Evolutionary conservation across 108 stramenopile genomes (phyloP), one percentile per base, ranked within the genome.

Genomic region (Fragilaria crotonensis): DNA sequence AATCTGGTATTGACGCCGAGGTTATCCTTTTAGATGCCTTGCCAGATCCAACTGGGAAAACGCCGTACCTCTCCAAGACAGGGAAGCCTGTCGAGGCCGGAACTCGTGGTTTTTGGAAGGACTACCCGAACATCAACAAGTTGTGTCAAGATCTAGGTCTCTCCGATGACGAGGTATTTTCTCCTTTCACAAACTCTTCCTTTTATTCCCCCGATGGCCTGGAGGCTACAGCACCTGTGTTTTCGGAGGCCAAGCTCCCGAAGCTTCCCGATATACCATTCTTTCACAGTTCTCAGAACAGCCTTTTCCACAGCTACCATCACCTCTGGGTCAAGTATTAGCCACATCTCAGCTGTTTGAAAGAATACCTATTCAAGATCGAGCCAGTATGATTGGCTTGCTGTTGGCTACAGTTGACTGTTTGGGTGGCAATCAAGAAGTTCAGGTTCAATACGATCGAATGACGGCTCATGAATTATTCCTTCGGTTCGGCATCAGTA

Each of bases 151-250:
- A 68, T 22, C 58, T 95, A 25, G 72, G 68, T 33, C 45, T 96
- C 2, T 45, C 62, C 1, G 80, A 89, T 60, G 54, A 81, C 17
- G 79, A 93, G 25, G 64, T 90, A 11, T 96, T 95, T 63, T 92
- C 95, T 4, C 69, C 73, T 32, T 96, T 77, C 67, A 96, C 96
- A 48, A 83, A 94, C 64, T 89, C 87, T 5, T 84, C 83, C 19
- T 96, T 96, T 69, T 96, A 91, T 68, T 82, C 80, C 3, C 96
- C 96, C 0, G 89, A 95, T 65, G 96, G 96, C 7, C 67, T 96
- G 63, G 94, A 96, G 64, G 93, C 85, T 0, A 89, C 87, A 9
- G 95, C 92, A 21, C 90, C 88, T 0, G 90, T 93, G 0, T 90
- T 96, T 57, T 70, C 76, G 5, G 82, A 89, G 25, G 67, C 71